phyloP scores from a whole-genome alignment of 768 basidiomycete species.

The Cystofilobasidium macerans region DNA sequence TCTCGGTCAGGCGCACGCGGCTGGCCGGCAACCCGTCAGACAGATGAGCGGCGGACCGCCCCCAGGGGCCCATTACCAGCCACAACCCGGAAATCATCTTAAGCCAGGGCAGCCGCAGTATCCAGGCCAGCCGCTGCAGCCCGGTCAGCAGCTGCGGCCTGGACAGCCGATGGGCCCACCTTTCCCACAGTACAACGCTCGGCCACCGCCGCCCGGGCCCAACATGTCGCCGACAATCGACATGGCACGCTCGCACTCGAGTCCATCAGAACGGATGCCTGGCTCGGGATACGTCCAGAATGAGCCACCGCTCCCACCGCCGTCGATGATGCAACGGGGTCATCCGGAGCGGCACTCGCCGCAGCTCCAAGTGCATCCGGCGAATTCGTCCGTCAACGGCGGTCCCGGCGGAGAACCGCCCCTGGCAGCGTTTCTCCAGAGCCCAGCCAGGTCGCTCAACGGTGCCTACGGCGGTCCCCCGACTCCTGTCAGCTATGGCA shows the following conservation, averaged over 20 bases:
- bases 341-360: constrained; percentile 11
- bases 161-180: constrained; percentile 1
- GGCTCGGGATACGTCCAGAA: background rate
- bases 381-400: background rate
- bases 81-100: too few species aligned
- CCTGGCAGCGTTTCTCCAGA: background rate
- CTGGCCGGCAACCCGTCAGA: background rate
- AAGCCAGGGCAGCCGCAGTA: background rate
- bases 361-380: constrained; percentile 1
- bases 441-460: constrained; percentile 9
- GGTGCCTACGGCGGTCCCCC: constrained; percentile 6
- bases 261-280: background rate
- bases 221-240: background rate
- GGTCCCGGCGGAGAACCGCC: constrained; percentile 5
- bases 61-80: too few species aligned
- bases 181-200: constrained; percentile 2
- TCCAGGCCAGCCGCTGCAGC: background rate
- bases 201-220: background rate
- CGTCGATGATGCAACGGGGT: background rate
- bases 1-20: background rate
- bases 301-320: background rate
- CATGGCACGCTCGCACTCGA: constrained; percentile 16
- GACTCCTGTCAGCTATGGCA: background rate
- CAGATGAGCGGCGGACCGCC: constrained; percentile 1
- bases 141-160: constrained; percentile 4